Evolutionary conservation across 345 rosid genomes (phyloP), one percentile per base, ranked within the genome.

Genomic region (Eucalyptus tenuipes): DNA sequence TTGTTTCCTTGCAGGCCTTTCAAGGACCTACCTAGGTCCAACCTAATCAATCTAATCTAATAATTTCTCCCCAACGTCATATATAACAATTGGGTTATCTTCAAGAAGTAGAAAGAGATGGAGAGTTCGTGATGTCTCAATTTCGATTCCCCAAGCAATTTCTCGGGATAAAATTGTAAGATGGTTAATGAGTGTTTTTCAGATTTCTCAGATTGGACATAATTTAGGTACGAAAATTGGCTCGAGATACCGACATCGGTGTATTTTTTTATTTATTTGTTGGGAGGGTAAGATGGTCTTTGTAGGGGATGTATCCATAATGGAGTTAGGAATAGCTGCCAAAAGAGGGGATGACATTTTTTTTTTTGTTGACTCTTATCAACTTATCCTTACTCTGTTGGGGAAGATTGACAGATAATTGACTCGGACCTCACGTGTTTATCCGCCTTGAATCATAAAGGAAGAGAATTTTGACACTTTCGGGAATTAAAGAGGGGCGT

Each of bases 1-100:
- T 1, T 10, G 13, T 55, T 55, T 55, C 3, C 29, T 25, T 25
- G 13, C 24, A 55, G 61, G 29, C 61, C 61, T 55, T 24, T 1
- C 0, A 55, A 55, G 13, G 13, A 24, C 29, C 4, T 24, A 1
- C 3, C 0, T 55, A 55, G 29, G 61, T 55, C 13, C 25, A 20
- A 52, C 5, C 25, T 52, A 52, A 52, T 52, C 14, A 25, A 25
- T 25, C 66, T 59, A 59, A 59, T 61, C 17, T 12, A n/a, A n/a
- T n/a, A 64, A n/a, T n/a, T n/a, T 64, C 10, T n/a, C 3, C 75
- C 20, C 68, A 6, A 29, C 8, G 13, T 61, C 31, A 12, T 61
- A 61, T 29, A 29, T 3, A 31, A 0, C 79, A 66, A 66, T 66
- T 8, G 79, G 12, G 42, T 33, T 27, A 31, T 66, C 12, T 31